These are phyloP conservation scores for Aphanocladium album DNA, from an alignment of 2,329 filamentous ascomycete species.

Conservation along the genomic window DNA sequence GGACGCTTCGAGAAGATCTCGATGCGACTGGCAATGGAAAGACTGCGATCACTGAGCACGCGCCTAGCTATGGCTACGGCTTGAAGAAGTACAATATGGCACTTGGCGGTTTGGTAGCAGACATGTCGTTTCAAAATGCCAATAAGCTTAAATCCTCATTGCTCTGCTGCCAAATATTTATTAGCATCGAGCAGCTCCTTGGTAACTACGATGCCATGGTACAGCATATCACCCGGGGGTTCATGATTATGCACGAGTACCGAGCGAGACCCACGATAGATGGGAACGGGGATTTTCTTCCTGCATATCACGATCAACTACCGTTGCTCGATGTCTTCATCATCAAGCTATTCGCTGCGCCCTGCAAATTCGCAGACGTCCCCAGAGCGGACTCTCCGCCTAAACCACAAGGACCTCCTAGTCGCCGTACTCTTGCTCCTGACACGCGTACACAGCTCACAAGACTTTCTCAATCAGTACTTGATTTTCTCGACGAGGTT, in stretches of 20 bases:
- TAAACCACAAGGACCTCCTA: slow-evolving; percentile 17
- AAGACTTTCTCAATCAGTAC: slow-evolving; percentile 26
- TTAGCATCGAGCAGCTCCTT: slow-evolving; percentile 41
- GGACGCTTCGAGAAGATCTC: slow-evolving; percentile 33
- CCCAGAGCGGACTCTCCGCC: slow-evolving; percentile 15
- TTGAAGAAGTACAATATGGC: slow-evolving; percentile 39
- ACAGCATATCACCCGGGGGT: slow-evolving; percentile 37
- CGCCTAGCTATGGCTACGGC: slow-evolving; percentile 30
- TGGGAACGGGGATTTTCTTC: slow-evolving; percentile 22
- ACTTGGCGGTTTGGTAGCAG: slow-evolving; percentile 34
- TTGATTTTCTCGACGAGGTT: slow-evolving; percentile 25
- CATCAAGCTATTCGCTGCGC: slow-evolving; percentile 37
- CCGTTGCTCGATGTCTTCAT: slow-evolving; percentile 38
- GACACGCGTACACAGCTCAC: slow-evolving; percentile 32
- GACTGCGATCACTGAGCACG: slow-evolving; percentile 24
- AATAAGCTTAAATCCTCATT: slow-evolving; percentile 33
- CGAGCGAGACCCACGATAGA: slow-evolving; percentile 31
- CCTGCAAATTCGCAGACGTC: slow-evolving; percentile 35
- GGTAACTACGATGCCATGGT: slow-evolving; percentile 36
- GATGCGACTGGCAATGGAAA: slow-evolving; percentile 27
- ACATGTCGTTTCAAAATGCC: slow-evolving; percentile 28
- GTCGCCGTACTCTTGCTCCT: slow-evolving; percentile 29
- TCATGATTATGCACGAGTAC: slow-evolving; percentile 39
- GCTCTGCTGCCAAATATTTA: slow-evolving; percentile 42
- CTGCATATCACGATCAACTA: slow-evolving; percentile 27